Conservation (phyloP, 2,329 filamentous ascomycete genomes). For the Ophiobolus disseminans region DNA sequence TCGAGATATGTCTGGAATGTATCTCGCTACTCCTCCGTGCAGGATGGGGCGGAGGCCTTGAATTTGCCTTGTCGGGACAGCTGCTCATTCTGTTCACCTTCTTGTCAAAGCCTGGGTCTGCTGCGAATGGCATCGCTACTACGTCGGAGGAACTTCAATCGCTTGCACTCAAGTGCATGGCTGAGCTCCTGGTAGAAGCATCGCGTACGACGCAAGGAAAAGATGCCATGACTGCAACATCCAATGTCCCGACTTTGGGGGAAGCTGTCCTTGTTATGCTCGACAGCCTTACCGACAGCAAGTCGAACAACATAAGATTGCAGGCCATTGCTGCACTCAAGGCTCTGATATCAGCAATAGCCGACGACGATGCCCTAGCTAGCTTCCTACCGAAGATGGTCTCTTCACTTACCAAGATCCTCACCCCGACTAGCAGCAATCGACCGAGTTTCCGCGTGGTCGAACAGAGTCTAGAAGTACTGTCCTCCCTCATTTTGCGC, state of each 20-base stretch:
- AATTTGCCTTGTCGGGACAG: constrained; percentile 78
- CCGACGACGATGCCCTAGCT: constrained; percentile 76
- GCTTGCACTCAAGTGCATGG: constrained; percentile 74
- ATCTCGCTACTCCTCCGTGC: constrained; percentile 74
- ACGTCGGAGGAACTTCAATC: constrained; percentile 77
- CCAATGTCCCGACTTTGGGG: constrained; percentile 78
- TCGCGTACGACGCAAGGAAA: constrained; percentile 58
- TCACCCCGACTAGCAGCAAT: constrained; percentile 71
- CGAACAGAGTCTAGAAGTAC: constrained; percentile 64
- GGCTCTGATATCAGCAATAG: constrained; percentile 68
- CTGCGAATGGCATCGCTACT: constrained; percentile 53
- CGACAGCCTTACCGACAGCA: constrained; percentile 71
- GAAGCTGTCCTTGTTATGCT: constrained; percentile 83
- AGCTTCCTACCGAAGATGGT: constrained; percentile 88
- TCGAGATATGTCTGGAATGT: constrained; percentile 80
- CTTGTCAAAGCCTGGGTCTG: constrained; percentile 74
- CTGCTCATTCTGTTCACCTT: constrained; percentile 85
- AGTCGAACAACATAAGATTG: constrained; percentile 72
- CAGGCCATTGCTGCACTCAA: constrained; percentile 72
- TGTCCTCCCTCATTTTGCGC: constrained; percentile 57
- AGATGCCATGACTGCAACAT: constrained; percentile 59
- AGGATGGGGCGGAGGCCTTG: constrained; percentile 79
- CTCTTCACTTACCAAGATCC: constrained; percentile 77
- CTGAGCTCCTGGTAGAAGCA: constrained; percentile 68
- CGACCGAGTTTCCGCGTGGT: constrained; percentile 70